Conservation (phyloP, 257 asterid species). For the Rehmannia glutinosa region DNA sequence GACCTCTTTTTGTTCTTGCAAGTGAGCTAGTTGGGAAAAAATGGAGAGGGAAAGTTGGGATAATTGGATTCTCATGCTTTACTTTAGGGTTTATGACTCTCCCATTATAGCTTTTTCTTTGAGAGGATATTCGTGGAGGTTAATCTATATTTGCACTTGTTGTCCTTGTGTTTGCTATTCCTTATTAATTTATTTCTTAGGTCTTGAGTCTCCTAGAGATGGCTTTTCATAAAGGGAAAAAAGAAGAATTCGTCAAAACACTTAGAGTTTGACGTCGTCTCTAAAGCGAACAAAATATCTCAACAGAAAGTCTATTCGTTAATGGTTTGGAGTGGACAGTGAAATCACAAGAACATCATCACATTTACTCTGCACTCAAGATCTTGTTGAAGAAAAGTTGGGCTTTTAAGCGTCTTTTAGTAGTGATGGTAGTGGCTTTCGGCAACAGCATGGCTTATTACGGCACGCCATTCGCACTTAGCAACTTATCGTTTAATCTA, state of each 20-base stretch:
- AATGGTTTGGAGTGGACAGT: not conserved
- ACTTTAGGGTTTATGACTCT: constrained; percentile 45
- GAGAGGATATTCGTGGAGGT: constrained; percentile 37
- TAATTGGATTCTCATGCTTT: constrained; percentile 35
- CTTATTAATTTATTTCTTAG: constrained; percentile 28
- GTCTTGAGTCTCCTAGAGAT: constrained; percentile 42
- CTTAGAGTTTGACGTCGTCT: not conserved
- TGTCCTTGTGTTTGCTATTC: constrained; percentile 30
- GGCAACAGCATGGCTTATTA: constrained; percentile 37
- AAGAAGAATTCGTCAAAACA: constrained; percentile 8
- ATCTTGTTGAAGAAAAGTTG: not conserved
- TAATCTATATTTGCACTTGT: constrained; percentile 32
- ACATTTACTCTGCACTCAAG: constrained; percentile 5
- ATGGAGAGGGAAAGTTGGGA: constrained; percentile 42
- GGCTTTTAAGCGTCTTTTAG: not conserved
- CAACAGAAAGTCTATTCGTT: not conserved
- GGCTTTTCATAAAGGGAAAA: constrained; percentile 36
- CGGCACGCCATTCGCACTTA: constrained; percentile 45
- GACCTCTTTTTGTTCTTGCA: constrained; percentile 34
- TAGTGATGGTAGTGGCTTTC: constrained; percentile 14
- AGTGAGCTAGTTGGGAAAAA: constrained; percentile 44
- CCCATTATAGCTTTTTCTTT: constrained; percentile 29
- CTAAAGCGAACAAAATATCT: not conserved
- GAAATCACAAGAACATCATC: not conserved
- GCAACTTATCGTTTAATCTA: constrained; percentile 31